Conservation (phyloP, 1,139 yeast genomes). For the Candida sp. region DNA sequence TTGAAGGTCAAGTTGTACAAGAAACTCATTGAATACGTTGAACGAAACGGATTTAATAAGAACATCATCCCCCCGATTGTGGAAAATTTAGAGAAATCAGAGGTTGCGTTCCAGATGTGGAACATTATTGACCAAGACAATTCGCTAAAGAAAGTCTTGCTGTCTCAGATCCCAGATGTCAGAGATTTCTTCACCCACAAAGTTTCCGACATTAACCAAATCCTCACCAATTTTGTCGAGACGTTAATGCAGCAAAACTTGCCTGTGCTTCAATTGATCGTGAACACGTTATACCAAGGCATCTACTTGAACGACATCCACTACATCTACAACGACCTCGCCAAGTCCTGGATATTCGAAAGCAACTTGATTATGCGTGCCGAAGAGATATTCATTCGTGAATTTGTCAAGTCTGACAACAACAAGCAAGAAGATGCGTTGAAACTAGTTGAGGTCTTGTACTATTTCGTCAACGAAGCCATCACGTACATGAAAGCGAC, state of each 20-base stretch:
- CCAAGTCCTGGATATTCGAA: slow-evolving; percentile 46
- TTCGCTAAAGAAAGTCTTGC: slow-evolving; percentile 5
- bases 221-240: slow-evolving; percentile 38
- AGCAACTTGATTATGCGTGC: slow-evolving; percentile 35
- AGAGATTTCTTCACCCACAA: slow-evolving; percentile 33
- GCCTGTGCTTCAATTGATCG: slow-evolving; percentile 34
- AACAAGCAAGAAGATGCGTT: slow-evolving; percentile 18
- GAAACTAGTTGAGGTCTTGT: slow-evolving; percentile 35
- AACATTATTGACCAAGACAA: slow-evolving; percentile 26
- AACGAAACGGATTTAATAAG: slow-evolving; percentile 48
- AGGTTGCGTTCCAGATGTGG: slow-evolving; percentile 60
- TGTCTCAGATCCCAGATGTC: slow-evolving; percentile 19
- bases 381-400: slow-evolving; percentile 34
- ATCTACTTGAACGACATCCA: slow-evolving; percentile 47
- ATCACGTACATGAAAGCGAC: slow-evolving; percentile 34
- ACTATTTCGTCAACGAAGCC: slow-evolving; percentile 42
- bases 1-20: slow-evolving; percentile 30
- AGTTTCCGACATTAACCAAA: slow-evolving; percentile 33
- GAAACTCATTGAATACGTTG: slow-evolving; percentile 50
- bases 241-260: slow-evolving; percentile 21
- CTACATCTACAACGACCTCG: slow-evolving; percentile 27
- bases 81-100: slow-evolving; percentile 58
- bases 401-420: slow-evolving; percentile 18
- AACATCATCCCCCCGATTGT: slow-evolving; percentile 39
- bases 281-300: slow-evolving; percentile 43